Conservation (phyloP, 768 basidiomycete genomes). For the Clitopilus hobsonii region DNA sequence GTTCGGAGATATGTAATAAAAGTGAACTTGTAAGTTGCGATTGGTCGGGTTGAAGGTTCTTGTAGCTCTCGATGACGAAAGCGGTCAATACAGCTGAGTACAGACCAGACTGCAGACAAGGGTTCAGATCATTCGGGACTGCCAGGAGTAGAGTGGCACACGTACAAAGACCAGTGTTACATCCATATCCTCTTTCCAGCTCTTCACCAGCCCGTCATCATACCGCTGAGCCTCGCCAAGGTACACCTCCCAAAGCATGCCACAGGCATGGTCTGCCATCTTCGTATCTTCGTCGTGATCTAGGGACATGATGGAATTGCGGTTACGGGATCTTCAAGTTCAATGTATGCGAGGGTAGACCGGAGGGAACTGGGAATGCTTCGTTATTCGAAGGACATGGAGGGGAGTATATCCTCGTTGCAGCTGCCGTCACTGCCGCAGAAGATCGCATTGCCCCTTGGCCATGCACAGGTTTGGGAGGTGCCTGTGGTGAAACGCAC, state of each 20-base stretch:
- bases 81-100: slow-evolving; percentile 19
- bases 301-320: neutral
- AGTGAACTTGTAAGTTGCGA: neutral
- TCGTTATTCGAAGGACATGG: too few species aligned
- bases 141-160: neutral
- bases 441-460: too few species aligned
- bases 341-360: too few species aligned
- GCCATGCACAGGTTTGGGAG: too few species aligned
- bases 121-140: neutral
- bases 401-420: too few species aligned
- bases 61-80: slow-evolving; percentile 16
- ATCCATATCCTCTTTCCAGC: neutral
- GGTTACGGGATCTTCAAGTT: neutral
- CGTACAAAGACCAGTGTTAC: neutral
- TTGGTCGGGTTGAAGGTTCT: slow-evolving; percentile 10
- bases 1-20: neutral
- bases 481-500: too few species aligned
- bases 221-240: neutral
- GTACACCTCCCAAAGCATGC: neutral
- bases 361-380: too few species aligned
- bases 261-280: neutral
- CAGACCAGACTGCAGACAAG: slow-evolving; percentile 16
- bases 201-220: neutral
- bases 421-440: too few species aligned
- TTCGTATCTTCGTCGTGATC: neutral